These are phyloP conservation scores for Boletellus emodensis DNA, from an alignment of 768 basidiomycete species.

Conservation along the genomic window DNA sequence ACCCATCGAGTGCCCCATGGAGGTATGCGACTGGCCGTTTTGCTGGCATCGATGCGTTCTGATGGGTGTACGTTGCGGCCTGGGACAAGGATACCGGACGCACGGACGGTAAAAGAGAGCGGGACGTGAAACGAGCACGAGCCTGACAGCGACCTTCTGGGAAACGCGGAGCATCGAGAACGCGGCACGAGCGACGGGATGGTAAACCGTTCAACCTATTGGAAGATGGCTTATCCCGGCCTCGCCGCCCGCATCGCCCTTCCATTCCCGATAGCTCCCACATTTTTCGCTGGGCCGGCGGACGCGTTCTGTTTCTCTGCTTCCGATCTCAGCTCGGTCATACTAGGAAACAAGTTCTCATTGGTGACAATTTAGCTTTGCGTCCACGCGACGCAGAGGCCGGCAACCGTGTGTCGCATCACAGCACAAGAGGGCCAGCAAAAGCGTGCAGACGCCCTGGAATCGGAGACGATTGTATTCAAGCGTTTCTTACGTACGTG, in stretches of 20 bases:
- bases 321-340: constrained; percentile 3
- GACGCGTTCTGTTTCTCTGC: neutral
- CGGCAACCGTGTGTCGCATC: neutral
- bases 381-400: neutral
- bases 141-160: neutral
- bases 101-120: neutral
- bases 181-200: neutral
- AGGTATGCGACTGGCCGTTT: neutral
- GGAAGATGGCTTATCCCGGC: neutral
- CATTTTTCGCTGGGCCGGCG: neutral
- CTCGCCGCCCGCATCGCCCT: neutral
- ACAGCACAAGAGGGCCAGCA: constrained; percentile 1
- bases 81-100: neutral
- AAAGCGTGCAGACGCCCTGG: neutral
- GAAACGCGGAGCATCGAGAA: neutral
- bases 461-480: constrained; percentile 3
- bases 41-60: neutral
- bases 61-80: constrained; percentile 6
- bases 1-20: constrained; percentile 6
- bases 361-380: neutral
- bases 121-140: neutral
- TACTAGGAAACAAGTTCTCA: neutral
- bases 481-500: constrained; percentile 7
- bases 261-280: neutral
- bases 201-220: neutral